These are phyloP conservation scores for Cladorrhinum sp. DNA, from an alignment of 2,329 filamentous ascomycete species.

Conservation along the genomic window DNA sequence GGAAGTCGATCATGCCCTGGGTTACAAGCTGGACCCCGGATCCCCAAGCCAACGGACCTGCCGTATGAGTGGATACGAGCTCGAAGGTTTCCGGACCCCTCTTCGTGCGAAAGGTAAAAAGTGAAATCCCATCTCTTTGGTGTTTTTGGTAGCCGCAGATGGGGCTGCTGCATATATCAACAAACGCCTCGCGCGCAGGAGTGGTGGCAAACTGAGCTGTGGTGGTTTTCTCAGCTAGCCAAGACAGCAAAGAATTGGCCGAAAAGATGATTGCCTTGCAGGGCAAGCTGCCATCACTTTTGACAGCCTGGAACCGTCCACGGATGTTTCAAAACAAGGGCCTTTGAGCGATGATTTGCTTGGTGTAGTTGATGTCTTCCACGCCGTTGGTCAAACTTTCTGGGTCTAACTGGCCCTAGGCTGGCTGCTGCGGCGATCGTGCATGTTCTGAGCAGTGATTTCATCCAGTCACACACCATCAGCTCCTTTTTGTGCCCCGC, in stretches of 20 bases:
- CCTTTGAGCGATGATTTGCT: neutral
- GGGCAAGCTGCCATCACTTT: neutral
- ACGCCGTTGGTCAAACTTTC: neutral
- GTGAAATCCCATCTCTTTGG: neutral
- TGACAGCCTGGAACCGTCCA: neutral
- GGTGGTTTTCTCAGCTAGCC: neutral
- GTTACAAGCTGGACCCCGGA: conserved; percentile 1
- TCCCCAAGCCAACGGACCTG: neutral
- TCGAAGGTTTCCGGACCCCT: neutral
- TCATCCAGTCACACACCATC: neutral
- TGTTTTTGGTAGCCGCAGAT: neutral
- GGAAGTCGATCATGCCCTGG: neutral
- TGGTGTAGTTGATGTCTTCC: neutral
- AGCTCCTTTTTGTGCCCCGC: neutral
- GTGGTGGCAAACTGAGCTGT: neutral
- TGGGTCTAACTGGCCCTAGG: neutral
- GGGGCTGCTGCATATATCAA: neutral
- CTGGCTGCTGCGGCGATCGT: neutral
- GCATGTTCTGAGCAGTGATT: neutral
- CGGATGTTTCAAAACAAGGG: neutral
- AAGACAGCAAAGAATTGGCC: neutral
- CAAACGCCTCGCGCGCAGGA: neutral
- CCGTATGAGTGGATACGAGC: neutral
- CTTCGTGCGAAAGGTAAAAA: neutral
- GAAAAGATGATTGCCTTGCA: neutral